These are phyloP conservation scores for Suhomyces xylopsoci DNA, from an alignment of 805 yeast species.

Conservation along the genomic window DNA sequence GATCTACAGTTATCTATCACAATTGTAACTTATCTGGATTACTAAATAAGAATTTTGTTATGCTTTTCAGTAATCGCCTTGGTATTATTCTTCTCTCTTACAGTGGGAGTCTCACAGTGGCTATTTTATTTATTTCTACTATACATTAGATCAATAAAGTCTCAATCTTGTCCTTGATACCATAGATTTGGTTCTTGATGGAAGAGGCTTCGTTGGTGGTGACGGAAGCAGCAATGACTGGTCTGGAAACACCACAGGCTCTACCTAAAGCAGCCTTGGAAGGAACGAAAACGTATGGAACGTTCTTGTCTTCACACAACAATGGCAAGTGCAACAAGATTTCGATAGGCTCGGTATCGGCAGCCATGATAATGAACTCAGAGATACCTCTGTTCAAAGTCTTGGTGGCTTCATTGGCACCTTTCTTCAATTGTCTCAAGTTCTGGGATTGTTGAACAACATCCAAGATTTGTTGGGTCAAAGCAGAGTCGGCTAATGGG, in stretches of 20 bases:
- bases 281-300: conserved; percentile 98
- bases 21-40: too few relatives aligned
- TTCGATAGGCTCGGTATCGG: conserved; percentile 99
- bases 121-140: background rate
- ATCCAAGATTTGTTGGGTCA: conserved; percentile 95
- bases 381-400: conserved; percentile 99
- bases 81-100: background rate
- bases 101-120: background rate
- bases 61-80: too few relatives aligned
- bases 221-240: conserved; percentile 97
- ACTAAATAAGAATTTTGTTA: too few relatives aligned
- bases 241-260: conserved; percentile 99
- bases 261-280: conserved; percentile 98
- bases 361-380: conserved; percentile 99
- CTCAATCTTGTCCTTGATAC: conserved; percentile 98
- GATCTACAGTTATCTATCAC: too few relatives aligned
- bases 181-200: conserved; percentile 94
- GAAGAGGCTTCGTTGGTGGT: conserved; percentile 98
- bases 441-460: conserved; percentile 97
- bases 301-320: conserved; percentile 98
- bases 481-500: conserved; percentile 95
- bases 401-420: conserved; percentile 99
- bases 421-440: conserved; percentile 97
- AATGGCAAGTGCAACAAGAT: conserved; percentile 95
- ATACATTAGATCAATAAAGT: conserved; percentile 75